Percentiles rank a stretch among this genome's conserved stretches.
Conservation (phyloP, 2,329 filamentous ascomycete species). For the Aulographum hederae region DNA sequence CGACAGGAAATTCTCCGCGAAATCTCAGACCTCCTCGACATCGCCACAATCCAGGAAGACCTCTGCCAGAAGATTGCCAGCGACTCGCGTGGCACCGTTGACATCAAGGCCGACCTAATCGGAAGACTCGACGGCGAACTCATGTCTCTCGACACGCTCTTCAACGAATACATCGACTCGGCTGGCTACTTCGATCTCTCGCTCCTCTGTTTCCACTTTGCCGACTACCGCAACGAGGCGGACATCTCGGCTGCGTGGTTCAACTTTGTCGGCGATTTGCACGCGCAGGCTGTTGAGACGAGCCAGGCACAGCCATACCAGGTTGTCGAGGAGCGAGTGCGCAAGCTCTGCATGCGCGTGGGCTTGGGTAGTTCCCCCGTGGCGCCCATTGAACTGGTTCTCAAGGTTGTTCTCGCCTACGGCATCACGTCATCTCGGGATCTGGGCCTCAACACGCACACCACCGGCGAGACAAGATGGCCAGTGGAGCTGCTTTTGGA, state of each 20-base stretch:
- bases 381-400: slow-evolving; percentile 25
- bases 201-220: slow-evolving; percentile 77
- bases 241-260: slow-evolving; percentile 71
- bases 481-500: slow-evolving; percentile 47
- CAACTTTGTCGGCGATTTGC: slow-evolving; percentile 2
- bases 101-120: slow-evolving; percentile 46
- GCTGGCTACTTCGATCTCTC: slow-evolving; percentile 89
- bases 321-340: slow-evolving; percentile 42
- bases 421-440: too few relatives aligned
- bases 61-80: slow-evolving; percentile 53
- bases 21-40: slow-evolving; percentile 70
- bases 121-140: slow-evolving; percentile 60
- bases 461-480: slow-evolving; percentile 35
- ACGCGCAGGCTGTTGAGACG: slow-evolving; percentile 28
- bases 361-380: slow-evolving; percentile 30
- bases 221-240: slow-evolving; percentile 74
- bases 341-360: slow-evolving; percentile 36
- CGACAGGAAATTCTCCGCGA: slow-evolving; percentile 75
- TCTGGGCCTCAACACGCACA: slow-evolving; percentile 37
- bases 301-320: slow-evolving; percentile 46
- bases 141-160: slow-evolving; percentile 64
- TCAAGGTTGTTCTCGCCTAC: slow-evolving; percentile 7
- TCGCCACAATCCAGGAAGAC: slow-evolving; percentile 91
- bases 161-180: slow-evolving; percentile 77
- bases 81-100: slow-evolving; percentile 49